These are phyloP conservation scores for Clonostachys chloroleuca DNA, from an alignment of 2,329 filamentous ascomycete genomes.

Conservation along the genomic window DNA sequence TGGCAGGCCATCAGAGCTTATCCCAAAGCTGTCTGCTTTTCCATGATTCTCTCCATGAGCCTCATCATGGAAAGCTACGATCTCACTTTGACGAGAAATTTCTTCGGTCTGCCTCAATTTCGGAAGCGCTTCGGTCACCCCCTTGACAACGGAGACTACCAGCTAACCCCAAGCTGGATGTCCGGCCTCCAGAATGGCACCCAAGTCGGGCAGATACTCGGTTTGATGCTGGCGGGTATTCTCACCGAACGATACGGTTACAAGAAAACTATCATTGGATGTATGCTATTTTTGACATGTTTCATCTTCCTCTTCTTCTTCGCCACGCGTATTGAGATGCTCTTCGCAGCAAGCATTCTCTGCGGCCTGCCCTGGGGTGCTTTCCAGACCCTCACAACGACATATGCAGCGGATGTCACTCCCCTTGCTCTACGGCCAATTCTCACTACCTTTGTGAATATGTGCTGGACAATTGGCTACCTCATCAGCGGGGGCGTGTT, in stretches of 20 bases:
- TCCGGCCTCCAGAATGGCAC: constrained; percentile 36
- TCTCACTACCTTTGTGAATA: constrained; percentile 25
- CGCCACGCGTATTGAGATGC: constrained; percentile 8
- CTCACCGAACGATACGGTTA: constrained; percentile 23
- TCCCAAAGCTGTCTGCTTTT: constrained; percentile 29
- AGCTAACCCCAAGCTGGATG: constrained; percentile 39
- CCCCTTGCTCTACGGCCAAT: constrained; percentile 28
- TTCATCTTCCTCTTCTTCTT: constrained; percentile 37
- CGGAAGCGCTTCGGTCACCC: constrained; percentile 8
- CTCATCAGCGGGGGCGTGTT: constrained; percentile 12
- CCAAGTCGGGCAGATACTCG: constrained; percentile 35
- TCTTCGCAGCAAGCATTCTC: too few species aligned
- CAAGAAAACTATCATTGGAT: constrained; percentile 10
- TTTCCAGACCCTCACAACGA: constrained; percentile 27
- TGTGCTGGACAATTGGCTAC: constrained; percentile 31
- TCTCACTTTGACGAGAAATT: constrained; percentile 25
- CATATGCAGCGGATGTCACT: constrained; percentile 29
- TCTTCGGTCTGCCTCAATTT: constrained; percentile 27
- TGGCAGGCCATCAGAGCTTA: constrained; percentile 19
- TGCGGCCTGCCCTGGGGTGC: constrained; percentile 15
- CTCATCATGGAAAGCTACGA: constrained; percentile 39
- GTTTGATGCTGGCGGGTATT: constrained; percentile 34
- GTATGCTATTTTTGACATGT: neutral
- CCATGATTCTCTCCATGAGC: constrained; percentile 23
- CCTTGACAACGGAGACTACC: constrained; percentile 18